Conservation (phyloP, 1,139 yeast species). For the Suhomyces terraborum region DNA sequence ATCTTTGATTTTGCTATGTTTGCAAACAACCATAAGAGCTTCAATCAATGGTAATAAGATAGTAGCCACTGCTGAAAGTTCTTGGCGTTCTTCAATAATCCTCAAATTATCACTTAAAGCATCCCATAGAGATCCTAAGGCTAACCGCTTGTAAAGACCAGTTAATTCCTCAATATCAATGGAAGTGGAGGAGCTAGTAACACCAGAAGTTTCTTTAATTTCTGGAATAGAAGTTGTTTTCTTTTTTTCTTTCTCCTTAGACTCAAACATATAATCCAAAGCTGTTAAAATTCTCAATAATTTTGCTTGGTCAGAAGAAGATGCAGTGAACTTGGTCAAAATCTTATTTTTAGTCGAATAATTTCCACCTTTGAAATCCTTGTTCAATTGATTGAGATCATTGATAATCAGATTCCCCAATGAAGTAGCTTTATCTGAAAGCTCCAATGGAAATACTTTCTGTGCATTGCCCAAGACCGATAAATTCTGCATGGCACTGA, state of each 20-base stretch:
- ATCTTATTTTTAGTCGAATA: conserved; percentile 47
- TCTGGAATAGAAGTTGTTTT: conserved; percentile 4
- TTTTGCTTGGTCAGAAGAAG: conserved; percentile 87
- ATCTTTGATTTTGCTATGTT: conserved; percentile 75
- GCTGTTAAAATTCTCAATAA: conserved; percentile 84
- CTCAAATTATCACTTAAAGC: conserved; percentile 78
- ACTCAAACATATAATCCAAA: conserved; percentile 75
- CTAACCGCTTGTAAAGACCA: conserved; percentile 64
- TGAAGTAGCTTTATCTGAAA: conserved; percentile 64
- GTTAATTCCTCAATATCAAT: conserved; percentile 52
- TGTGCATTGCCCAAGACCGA: conserved; percentile 64
- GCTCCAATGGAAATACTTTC: conserved; percentile 65
- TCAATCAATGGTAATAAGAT: conserved; percentile 86
- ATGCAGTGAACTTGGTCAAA: conserved; percentile 71
- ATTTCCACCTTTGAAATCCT: conserved; percentile 43
- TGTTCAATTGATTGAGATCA: conserved; percentile 57
- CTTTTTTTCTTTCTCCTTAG: conserved; percentile 28
- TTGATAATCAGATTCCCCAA: conserved; percentile 59
- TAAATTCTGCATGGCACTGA: conserved; percentile 80
- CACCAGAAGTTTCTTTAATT: neutral
- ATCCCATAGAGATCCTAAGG: conserved; percentile 83
- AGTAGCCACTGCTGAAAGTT: conserved; percentile 68
- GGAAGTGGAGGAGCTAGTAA: neutral
- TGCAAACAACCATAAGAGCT: conserved; percentile 92
- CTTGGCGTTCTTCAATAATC: conserved; percentile 53